These are phyloP conservation scores for Salix purpurea DNA, from an alignment of 345 rosid species.

Conservation along the genomic window DNA sequence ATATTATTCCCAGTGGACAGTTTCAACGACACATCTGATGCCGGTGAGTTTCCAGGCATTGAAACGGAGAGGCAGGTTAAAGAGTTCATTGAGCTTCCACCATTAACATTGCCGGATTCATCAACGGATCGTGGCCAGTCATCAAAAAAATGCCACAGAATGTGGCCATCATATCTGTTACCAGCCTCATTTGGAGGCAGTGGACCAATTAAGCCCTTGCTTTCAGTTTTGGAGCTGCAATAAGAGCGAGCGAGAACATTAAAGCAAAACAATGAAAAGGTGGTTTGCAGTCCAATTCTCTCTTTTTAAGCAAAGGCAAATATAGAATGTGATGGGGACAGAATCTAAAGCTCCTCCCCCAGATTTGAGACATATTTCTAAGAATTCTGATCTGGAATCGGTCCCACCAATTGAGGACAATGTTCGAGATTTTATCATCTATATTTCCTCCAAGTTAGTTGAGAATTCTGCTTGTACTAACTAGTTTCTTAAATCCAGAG, in stretches of 20 bases:
- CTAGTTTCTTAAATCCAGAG: too few species aligned
- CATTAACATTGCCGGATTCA: slow-evolving; percentile 41
- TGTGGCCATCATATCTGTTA: slow-evolving; percentile 50
- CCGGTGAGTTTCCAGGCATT: slow-evolving; percentile 50
- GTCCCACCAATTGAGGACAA: slow-evolving; percentile 21
- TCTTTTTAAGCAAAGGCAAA: neutral
- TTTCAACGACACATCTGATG: slow-evolving; percentile 85
- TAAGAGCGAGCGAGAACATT: neutral
- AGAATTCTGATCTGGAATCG: slow-evolving; percentile 1
- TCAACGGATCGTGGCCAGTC: slow-evolving; percentile 73
- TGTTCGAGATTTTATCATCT: too few species aligned
- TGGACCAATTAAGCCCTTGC: slow-evolving; percentile 37
- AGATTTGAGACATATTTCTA: slow-evolving; percentile 21
- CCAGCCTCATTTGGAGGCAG: slow-evolving; percentile 26
- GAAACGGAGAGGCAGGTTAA: slow-evolving; percentile 66
- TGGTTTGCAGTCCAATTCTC: neutral
- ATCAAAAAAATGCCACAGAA: slow-evolving; percentile 74
- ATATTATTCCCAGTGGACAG: slow-evolving; percentile 49
- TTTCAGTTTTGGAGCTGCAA: slow-evolving; percentile 46
- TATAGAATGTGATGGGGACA: neutral
- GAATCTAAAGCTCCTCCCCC: slow-evolving; percentile 42
- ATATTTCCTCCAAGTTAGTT: too few species aligned
- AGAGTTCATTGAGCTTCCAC: slow-evolving; percentile 32
- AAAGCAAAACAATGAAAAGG: neutral
- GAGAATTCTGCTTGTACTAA: too few species aligned